Evolutionary conservation across 495 filamentous ascomycete species (phyloP), one percentile per base, ranked within the genome.

Genomic region (Penicillium cinerascens): DNA sequence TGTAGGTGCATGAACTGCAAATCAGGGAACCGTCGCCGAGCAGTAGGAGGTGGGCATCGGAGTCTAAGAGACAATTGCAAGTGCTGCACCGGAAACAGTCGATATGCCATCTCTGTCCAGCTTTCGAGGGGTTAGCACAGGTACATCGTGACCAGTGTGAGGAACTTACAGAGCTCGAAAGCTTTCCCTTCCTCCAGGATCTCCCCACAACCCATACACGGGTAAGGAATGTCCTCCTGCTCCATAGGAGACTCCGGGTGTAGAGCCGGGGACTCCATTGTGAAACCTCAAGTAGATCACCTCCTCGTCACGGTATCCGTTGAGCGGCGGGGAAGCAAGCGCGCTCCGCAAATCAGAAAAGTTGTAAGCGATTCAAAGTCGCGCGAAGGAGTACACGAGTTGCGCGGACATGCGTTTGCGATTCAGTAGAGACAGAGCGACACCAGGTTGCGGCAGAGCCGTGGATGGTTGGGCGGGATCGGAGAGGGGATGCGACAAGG

Each of bases 1-100:
- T 97, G 72, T 99, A 99, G 37, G 95, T 99, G 76, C 95, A 99
- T 65, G 95, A 95, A 73, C 96, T 97, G 78, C 95, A 99, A 55
- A 99, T 97, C 49, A 99, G 81, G 6, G 93, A 97, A 37, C 93
- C 95, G 69, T 99, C 95, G 60, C 93, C 95, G 48, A 99, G 88
- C 16, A 99, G 84, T 37, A 99, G 82, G 33, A 99, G 87, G 68
- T 99, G 97, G 56, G 95, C 95, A 67, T 99, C 95, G 35, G 93
- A 97, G 73, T 99, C 95, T 70, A 99, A 87, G 23, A 97, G 82
- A 29, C 92, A 95, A 52, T 82, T 84, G 79, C 93, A 98, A 46
- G 89, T 95, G 68, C 96, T 96, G 78, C 95, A 99, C 62, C 92
- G 87, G 71, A 99, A 99, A 78, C 95, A 99, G 71, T 97, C 89